These are phyloP conservation scores for Acanthamoeba quina DNA, from an alignment of 208 protist genomes.

Conservation along the genomic window DNA sequence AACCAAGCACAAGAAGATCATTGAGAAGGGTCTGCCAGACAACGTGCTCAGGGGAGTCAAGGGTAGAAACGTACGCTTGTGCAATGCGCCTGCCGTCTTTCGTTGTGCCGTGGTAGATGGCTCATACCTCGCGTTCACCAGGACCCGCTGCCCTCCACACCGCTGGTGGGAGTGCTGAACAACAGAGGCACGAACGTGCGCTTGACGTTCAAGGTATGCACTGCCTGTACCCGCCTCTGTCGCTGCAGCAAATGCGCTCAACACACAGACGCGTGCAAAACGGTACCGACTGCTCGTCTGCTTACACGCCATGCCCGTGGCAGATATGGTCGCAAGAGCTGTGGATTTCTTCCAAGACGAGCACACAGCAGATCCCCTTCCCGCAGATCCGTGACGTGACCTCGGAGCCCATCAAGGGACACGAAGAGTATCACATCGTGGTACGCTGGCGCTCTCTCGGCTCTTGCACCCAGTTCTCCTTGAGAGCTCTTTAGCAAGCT, in stretches of 20 bases:
- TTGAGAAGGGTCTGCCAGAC: conserved; percentile 72
- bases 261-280: no score
- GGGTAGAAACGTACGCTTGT: conserved; percentile 66
- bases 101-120: background rate
- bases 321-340: conserved; percentile 69
- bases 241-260: no score
- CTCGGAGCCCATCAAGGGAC: conserved; percentile 75
- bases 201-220: conserved; percentile 64
- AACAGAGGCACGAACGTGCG: conserved; percentile 56
- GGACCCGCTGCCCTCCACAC: conserved; percentile 57
- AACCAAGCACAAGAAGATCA: conserved; percentile 74
- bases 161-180: conserved; percentile 59
- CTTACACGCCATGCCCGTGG: no score
- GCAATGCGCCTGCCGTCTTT: background rate
- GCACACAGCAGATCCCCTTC: conserved; percentile 73
- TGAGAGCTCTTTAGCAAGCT: background rate
- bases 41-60: conserved; percentile 67
- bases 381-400: conserved; percentile 45
- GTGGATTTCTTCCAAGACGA: conserved; percentile 68
- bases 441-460: background rate
- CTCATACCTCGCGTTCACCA: background rate
- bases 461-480: background rate
- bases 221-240: background rate
- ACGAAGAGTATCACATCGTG: conserved; percentile 81
- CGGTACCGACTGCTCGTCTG: no score